Percentiles rank a stretch among this genome's conserved stretches.
Conservation (phyloP, 768 basidiomycete genomes). For the Rhodosporidiobolus sp. region DNA sequence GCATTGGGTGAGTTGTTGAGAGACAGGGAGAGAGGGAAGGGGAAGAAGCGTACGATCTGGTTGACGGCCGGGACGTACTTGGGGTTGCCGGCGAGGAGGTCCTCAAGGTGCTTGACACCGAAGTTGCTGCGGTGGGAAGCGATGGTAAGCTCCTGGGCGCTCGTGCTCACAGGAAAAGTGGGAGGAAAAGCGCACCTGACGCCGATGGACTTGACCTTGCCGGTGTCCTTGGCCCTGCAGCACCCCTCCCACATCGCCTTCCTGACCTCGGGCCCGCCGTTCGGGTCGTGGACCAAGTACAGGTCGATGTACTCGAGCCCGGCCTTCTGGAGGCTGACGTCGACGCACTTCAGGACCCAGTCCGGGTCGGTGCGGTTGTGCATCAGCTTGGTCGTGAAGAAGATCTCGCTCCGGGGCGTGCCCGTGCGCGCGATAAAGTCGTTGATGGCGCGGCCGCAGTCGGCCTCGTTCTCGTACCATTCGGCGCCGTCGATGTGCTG, state of each 20-base stretch:
- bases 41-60: slow-evolving; percentile 53
- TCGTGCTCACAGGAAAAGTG: slow-evolving; percentile 9
- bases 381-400: slow-evolving; percentile 21
- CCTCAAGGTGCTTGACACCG: slow-evolving; percentile 41
- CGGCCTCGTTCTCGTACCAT: slow-evolving; percentile 64
- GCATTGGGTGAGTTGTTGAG: slow-evolving; percentile 48
- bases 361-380: slow-evolving; percentile 55
- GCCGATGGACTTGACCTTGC: slow-evolving; percentile 61
- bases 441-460: slow-evolving; percentile 61
- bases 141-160: too few species aligned
- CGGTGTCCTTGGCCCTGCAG: slow-evolving; percentile 62
- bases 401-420: slow-evolving; percentile 59
- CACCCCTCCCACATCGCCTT: slow-evolving; percentile 66
- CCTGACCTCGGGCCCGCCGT: slow-evolving; percentile 60
- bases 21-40: background rate
- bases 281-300: slow-evolving; percentile 68
- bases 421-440: slow-evolving; percentile 56
- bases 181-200: slow-evolving; percentile 50
- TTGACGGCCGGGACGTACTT: slow-evolving; percentile 59
- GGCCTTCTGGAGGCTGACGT: slow-evolving; percentile 57
- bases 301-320: slow-evolving; percentile 64
- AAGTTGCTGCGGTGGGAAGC: slow-evolving; percentile 34
- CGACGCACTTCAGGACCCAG: slow-evolving; percentile 54
- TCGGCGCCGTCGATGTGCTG: slow-evolving; percentile 39
- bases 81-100: slow-evolving; percentile 38